phyloP scores from a whole-genome alignment of 352 stramenopile genomes.

The Phytophthora quininea region DNA sequence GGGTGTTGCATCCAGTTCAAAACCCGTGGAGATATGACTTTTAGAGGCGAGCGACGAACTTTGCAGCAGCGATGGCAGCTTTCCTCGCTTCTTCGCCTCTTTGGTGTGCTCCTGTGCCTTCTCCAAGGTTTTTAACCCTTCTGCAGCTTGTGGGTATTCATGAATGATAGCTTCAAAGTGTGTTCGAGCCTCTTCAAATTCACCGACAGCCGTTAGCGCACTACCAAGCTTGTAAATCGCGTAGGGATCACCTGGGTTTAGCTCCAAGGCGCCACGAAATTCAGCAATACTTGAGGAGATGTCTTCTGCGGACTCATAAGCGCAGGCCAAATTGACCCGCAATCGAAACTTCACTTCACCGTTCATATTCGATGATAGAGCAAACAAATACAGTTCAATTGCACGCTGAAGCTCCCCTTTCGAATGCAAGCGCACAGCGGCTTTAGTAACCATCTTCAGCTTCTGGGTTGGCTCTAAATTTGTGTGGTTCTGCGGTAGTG shows the following conservation, averaged over 20 bases:
- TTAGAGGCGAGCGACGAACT: slow-evolving; percentile 28
- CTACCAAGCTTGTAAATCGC: slow-evolving; percentile 68
- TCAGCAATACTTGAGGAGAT: slow-evolving; percentile 40
- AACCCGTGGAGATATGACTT: slow-evolving; percentile 24
- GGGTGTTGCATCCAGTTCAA: slow-evolving; percentile 2
- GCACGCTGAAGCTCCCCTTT: slow-evolving; percentile 66
- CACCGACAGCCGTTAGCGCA: slow-evolving; percentile 38
- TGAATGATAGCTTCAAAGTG: slow-evolving; percentile 49
- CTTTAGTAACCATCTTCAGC: slow-evolving; percentile 83
- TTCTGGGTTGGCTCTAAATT: slow-evolving; percentile 72
- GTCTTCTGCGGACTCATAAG: slow-evolving; percentile 53
- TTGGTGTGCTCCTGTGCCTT: slow-evolving; percentile 19
- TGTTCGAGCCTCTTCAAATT: slow-evolving; percentile 47
- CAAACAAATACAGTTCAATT: slow-evolving; percentile 73
- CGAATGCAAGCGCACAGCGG: slow-evolving; percentile 68
- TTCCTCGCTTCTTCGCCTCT: slow-evolving; percentile 37
- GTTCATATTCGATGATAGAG: slow-evolving; percentile 59
- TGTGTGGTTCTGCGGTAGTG: slow-evolving; percentile 63
- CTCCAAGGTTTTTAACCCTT: slow-evolving; percentile 48
- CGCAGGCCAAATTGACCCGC: slow-evolving; percentile 72
- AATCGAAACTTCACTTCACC: slow-evolving; percentile 67
- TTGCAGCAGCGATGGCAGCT: slow-evolving; percentile 36
- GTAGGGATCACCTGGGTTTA: slow-evolving; percentile 57
- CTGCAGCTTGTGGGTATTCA: slow-evolving; percentile 56
- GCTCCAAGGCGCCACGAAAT: slow-evolving; percentile 48